Evolutionary conservation across 176 grass and related monocot species (phyloP).

Genomic region (maize (Zea mays)): Zm-B73-REFERENCE-NAM-5.0 NC_050096.1:78323501-78324000

Average conservation of each 20-base stretch:
- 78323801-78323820: conserved; percentile 83
- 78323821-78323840: conserved; percentile 92
- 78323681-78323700: neutral
- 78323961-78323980: conserved; percentile 1
- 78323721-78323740: neutral
- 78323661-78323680: neutral
- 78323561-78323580: neutral
- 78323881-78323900: conserved; percentile 88
- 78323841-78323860: conserved; percentile 84
- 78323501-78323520: neutral
- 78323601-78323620: neutral
- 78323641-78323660: neutral
- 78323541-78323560: neutral
- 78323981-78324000: conserved; percentile 15
- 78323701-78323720: neutral
- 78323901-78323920: conserved; percentile 53
- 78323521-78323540: neutral
- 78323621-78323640: neutral
- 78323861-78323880: conserved; percentile 82
- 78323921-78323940: conserved; percentile 22
- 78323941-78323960: neutral
- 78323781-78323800: neutral
- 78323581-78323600: neutral
- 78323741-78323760: conserved; percentile 26
- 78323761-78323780: conserved; percentile 11